Evolutionary conservation across 2,329 filamentous ascomycete species (phyloP).

Genomic region (Verticillium nubilum): DNA sequence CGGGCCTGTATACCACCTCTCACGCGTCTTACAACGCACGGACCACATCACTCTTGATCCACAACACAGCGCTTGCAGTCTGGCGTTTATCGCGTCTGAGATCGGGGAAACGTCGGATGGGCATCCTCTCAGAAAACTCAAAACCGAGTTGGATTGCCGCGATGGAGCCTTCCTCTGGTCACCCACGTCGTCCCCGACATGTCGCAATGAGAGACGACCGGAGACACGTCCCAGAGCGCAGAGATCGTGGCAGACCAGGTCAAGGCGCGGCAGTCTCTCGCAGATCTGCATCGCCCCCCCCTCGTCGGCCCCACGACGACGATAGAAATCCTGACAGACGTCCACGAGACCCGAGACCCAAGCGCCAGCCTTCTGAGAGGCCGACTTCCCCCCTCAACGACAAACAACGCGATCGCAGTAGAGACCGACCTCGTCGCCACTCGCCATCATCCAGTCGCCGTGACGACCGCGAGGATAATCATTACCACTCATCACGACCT

Average conservation of each 20-base stretch:
- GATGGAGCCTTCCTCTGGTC: constrained; percentile 10
- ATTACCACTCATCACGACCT: constrained; percentile 7
- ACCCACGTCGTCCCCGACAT: constrained; percentile 21
- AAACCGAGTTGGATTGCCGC: constrained; percentile 7
- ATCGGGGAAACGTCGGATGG: constrained; percentile 12
- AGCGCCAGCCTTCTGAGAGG: constrained; percentile 11
- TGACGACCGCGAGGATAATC: constrained; percentile 5
- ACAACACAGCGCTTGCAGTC: not conserved
- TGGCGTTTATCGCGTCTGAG: constrained; percentile 6
- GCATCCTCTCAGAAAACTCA: constrained; percentile 14
- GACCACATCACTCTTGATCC: not conserved
- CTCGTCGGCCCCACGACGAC: constrained; percentile 17
- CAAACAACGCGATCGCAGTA: constrained; percentile 10
- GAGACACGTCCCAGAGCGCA: constrained; percentile 32
- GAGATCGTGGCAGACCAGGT: constrained; percentile 34
- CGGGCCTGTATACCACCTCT: too few relatives aligned
- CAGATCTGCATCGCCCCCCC: constrained; percentile 26
- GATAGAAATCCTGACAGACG: constrained; percentile 14
- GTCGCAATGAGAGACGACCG: constrained; percentile 36
- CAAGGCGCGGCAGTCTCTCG: constrained; percentile 25
- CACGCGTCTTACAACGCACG: not conserved
- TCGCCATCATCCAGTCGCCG: constrained; percentile 11
- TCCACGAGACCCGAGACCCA: constrained; percentile 6
- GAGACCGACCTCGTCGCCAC: constrained; percentile 23
- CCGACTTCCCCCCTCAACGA: constrained; percentile 1